phyloP scores from a whole-genome alignment of 2,329 filamentous ascomycete genomes.

The Ceratocystis destructans region DNA sequence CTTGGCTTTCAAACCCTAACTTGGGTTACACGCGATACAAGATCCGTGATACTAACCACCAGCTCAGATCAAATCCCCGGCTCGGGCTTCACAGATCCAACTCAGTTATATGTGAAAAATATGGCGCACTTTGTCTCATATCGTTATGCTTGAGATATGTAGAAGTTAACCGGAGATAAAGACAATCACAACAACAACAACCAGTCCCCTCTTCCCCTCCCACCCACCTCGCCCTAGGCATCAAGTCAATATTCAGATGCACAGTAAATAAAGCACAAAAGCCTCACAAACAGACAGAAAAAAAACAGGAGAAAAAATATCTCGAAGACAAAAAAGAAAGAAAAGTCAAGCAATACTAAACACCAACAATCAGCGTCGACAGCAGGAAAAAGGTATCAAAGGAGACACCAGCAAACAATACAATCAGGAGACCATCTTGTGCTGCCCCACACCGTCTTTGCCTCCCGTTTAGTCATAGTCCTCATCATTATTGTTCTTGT shows the following conservation, averaged over 20 bases:
- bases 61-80: not conserved
- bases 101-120: not conserved
- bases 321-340: not conserved
- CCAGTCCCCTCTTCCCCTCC: no score
- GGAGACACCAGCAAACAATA: not conserved
- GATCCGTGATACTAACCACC: not conserved
- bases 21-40: not conserved
- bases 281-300: not conserved
- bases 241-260: not conserved
- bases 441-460: not conserved
- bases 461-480: constrained; percentile 31
- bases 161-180: no score
- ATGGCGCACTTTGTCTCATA: not conserved
- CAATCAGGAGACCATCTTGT: not conserved
- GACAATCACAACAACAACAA: no score
- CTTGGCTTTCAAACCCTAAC: not conserved
- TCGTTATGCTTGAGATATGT: no score
- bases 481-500: constrained; percentile 34
- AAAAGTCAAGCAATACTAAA: not conserved
- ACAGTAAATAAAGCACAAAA: not conserved
- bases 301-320: not conserved
- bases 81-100: not conserved
- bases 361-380: not conserved
- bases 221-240: no score
- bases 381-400: not conserved